These are phyloP conservation scores for Paspalum vaginatum DNA, from an alignment of 176 grass and related monocot genomes.

Conservation along the genomic window DNA sequence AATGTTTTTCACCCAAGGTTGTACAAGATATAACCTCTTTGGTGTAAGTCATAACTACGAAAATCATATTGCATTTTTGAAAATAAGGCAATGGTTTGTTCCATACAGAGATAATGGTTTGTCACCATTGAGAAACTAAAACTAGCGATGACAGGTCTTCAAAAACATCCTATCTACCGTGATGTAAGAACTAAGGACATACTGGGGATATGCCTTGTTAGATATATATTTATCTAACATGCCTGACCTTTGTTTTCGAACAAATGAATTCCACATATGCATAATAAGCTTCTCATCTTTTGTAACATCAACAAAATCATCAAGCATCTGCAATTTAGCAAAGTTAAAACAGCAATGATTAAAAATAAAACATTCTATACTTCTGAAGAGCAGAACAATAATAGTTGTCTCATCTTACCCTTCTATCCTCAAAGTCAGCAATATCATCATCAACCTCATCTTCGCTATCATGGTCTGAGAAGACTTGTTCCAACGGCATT, in stretches of 20 bases:
- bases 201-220: constrained; percentile 14
- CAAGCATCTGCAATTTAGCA: constrained; percentile 78
- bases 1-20: neutral
- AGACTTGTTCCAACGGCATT: constrained; percentile 93
- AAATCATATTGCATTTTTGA: neutral
- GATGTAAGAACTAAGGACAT: constrained; percentile 9
- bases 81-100: neutral
- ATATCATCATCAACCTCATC: constrained; percentile 98
- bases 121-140: neutral
- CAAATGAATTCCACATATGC: constrained; percentile 99
- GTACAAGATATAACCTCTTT: neutral
- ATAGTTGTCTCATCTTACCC: constrained; percentile 61
- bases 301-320: constrained; percentile 98
- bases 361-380: constrained; percentile 13
- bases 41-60: neutral
- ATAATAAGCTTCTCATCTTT: constrained; percentile 98
- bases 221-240: too few relatives aligned
- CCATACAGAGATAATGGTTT: neutral
- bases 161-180: neutral
- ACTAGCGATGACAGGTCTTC: neutral
- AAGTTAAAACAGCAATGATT: constrained; percentile 28
- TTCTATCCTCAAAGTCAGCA: constrained; percentile 91
- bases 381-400: neutral
- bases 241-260: constrained; percentile 88
- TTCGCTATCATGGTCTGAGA: constrained; percentile 95